Percentiles rank a stretch among this genome's conserved stretches.
phyloP scores from a whole-genome alignment of 495 filamentous ascomycete species.

The Mytilinidion resinicola region DNA sequence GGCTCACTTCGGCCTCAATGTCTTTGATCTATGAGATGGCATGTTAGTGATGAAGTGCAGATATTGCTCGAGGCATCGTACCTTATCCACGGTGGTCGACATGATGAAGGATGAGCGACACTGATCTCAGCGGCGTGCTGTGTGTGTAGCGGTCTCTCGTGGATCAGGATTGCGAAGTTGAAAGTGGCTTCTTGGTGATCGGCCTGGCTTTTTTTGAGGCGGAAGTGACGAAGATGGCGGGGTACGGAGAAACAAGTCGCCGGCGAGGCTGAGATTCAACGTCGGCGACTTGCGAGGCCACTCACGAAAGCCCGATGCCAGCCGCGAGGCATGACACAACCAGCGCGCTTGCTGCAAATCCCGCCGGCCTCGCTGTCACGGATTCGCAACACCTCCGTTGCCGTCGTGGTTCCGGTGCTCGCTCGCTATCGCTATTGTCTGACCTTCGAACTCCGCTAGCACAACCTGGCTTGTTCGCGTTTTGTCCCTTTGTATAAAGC shows the following conservation, averaged over 20 bases:
- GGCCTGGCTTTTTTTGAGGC: constrained; percentile 7
- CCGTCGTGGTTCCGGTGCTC: not conserved
- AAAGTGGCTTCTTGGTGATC: no score
- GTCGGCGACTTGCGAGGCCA: no score
- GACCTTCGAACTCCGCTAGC: not conserved
- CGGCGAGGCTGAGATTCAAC: no score
- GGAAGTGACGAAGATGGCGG: constrained; percentile 4
- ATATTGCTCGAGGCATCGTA: constrained; percentile 29
- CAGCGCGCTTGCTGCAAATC: not conserved
- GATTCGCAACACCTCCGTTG: not conserved
- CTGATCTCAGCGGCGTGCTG: no score
- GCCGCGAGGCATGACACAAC: constrained; percentile 5
- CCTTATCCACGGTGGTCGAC: constrained; percentile 96
- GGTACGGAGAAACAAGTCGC: not conserved
- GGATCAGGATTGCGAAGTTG: no score
- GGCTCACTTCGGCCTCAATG: constrained; percentile 84
- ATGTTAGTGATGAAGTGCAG: constrained; percentile 16
- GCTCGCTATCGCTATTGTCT: not conserved
- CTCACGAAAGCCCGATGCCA: constrained; percentile 2
- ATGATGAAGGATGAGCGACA: constrained; percentile 50
- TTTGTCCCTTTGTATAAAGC: no score
- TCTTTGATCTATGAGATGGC: constrained; percentile 76
- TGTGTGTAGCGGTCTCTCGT: no score
- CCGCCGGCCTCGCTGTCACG: not conserved
- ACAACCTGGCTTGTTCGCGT: not conserved